Evolutionary conservation across 192 early-diverging fungal genomes (phyloP).

Genomic region (Coemansia sp.): DNA sequence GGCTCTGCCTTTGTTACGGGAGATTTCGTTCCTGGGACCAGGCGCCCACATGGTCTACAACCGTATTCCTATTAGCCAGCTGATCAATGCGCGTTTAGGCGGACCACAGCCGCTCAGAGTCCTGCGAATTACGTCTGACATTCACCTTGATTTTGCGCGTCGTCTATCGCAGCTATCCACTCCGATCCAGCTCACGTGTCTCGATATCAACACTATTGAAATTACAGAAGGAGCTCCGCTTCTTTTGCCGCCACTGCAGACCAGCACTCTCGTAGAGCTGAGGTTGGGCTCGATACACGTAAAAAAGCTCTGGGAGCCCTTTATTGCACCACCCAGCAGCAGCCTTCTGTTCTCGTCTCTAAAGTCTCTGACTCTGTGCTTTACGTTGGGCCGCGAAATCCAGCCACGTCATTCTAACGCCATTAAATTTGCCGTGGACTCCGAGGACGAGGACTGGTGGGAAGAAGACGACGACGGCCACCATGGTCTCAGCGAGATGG

Average conservation of each 20-base stretch:
- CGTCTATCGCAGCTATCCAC: background rate
- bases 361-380: slow-evolving; percentile 5
- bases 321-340: too few relatives aligned
- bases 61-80: background rate
- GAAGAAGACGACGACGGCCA: background rate
- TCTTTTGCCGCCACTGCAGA: too few relatives aligned
- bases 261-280: too few relatives aligned
- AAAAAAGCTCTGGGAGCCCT: too few relatives aligned
- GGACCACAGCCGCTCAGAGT: too few relatives aligned
- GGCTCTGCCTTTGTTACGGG: background rate
- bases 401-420: background rate
- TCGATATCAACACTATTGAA: background rate
- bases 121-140: too few relatives aligned
- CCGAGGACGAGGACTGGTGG: background rate
- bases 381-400: background rate
- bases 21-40: slow-evolving; percentile 12
- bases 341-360: too few relatives aligned
- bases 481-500: background rate
- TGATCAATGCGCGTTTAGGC: too few relatives aligned
- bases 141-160: background rate
- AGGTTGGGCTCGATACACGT: too few relatives aligned
- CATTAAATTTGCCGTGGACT: background rate
- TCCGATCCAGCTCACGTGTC: background rate
- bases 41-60: background rate
- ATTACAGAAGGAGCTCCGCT: background rate